Evolutionary conservation across 768 basidiomycete species (phyloP).

Genomic region (Lanmaoa rubissima): DNA sequence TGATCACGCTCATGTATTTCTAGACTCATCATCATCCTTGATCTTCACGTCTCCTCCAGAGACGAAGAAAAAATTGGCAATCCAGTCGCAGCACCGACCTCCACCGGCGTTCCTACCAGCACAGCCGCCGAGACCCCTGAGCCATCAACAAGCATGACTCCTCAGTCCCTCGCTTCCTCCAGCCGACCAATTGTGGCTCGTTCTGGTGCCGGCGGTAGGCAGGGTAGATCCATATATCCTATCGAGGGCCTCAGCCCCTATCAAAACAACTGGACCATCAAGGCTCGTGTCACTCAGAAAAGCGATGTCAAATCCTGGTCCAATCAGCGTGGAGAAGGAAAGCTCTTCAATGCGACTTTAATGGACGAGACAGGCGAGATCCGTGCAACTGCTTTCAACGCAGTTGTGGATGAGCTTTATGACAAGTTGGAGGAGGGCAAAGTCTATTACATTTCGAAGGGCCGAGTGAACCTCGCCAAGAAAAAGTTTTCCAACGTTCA

Average conservation of each 20-base stretch:
- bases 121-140: constrained; percentile 24
- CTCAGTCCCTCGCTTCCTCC: constrained; percentile 27
- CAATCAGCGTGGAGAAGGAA: constrained; percentile 88
- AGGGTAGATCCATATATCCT: constrained; percentile 53
- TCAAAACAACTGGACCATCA: constrained; percentile 98
- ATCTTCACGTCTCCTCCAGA: constrained; percentile 53
- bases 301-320: constrained; percentile 88
- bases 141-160: constrained; percentile 29
- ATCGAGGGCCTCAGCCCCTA: constrained; percentile 96
- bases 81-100: constrained; percentile 40
- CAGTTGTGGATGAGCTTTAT: constrained; percentile 77
- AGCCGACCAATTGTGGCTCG: constrained; percentile 12
- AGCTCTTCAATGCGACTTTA: constrained; percentile 87
- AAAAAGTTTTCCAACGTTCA: constrained; percentile 90
- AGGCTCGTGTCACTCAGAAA: constrained; percentile 88
- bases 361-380: constrained; percentile 97
- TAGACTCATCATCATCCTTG: constrained; percentile 82
- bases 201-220: constrained; percentile 14
- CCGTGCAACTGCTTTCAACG: constrained; percentile 87
- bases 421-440: constrained; percentile 87
- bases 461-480: constrained; percentile 91
- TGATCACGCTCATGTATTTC: constrained; percentile 2
- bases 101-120: constrained; percentile 30
- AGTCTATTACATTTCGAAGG: constrained; percentile 89
- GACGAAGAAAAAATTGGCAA: constrained; percentile 73